Evolutionary conservation across 2,329 filamentous ascomycete genomes (phyloP).

Genomic region (Stachybotrys echinatus): DNA sequence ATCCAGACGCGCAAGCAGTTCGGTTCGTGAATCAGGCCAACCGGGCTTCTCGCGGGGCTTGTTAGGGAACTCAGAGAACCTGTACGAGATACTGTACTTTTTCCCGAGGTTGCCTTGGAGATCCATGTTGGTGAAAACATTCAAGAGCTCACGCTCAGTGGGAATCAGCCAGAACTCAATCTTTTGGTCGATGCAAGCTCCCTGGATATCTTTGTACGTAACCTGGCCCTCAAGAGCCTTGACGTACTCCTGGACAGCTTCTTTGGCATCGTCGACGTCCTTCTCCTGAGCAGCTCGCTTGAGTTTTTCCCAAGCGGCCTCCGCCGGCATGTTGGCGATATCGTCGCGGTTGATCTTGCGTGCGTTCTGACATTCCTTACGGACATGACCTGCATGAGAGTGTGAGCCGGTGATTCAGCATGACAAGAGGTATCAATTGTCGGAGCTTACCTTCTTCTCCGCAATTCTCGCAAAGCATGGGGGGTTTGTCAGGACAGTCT

Average conservation of each 20-base stretch:
- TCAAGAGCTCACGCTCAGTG: constrained; percentile 49
- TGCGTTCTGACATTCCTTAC: constrained; percentile 51
- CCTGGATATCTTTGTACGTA: constrained; percentile 57
- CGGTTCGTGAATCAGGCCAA: constrained; percentile 54
- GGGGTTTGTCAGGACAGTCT: constrained; percentile 57
- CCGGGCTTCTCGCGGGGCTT: constrained; percentile 52
- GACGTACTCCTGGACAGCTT: constrained; percentile 53
- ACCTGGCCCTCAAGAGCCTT: constrained; percentile 50
- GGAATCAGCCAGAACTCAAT: constrained; percentile 59
- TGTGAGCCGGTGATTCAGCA: constrained; percentile 6
- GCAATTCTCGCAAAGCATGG: constrained; percentile 57
- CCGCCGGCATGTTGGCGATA: constrained; percentile 42
- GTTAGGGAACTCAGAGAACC: constrained; percentile 51
- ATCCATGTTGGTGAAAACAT: constrained; percentile 65
- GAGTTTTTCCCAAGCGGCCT: constrained; percentile 55
- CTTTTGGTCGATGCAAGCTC: constrained; percentile 47
- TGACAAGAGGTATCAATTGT: not conserved
- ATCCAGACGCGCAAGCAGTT: constrained; percentile 59
- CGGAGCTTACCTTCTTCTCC: constrained; percentile 46
- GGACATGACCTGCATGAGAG: constrained; percentile 43
- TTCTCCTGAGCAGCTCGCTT: constrained; percentile 42
- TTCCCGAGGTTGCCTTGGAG: constrained; percentile 63
- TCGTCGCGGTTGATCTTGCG: constrained; percentile 51
- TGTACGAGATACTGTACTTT: constrained; percentile 59
- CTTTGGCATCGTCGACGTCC: constrained; percentile 60